These are phyloP conservation scores for Aspergillus affinis DNA, from an alignment of 495 filamentous ascomycete species.

Conservation along the genomic window DNA sequence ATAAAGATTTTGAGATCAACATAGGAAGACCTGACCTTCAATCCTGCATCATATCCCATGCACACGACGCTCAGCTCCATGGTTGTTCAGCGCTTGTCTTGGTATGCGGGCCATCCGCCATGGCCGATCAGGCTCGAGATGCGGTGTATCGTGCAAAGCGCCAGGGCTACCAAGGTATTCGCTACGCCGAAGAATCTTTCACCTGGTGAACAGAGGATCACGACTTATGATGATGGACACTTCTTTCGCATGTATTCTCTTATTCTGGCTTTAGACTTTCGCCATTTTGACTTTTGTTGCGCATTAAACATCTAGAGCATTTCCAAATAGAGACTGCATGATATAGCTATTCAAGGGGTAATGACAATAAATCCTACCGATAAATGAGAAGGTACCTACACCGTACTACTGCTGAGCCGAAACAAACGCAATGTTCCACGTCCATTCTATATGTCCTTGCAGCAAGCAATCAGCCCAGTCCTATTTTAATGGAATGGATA, in stretches of 20 bases:
- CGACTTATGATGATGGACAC: not conserved
- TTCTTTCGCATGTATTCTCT: not conserved
- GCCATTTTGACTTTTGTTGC: too few relatives aligned
- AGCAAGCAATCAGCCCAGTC: not conserved
- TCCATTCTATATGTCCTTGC: not conserved
- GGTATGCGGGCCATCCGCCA: constrained; percentile 48
- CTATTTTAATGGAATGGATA: not conserved
- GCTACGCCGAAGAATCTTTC: constrained; percentile 49
- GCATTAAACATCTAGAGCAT: too few relatives aligned
- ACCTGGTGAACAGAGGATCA: constrained; percentile 27
- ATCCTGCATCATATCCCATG: constrained; percentile 32
- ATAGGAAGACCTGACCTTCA: constrained; percentile 33
- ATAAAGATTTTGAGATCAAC: constrained; percentile 24
- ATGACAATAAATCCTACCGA: too few relatives aligned
- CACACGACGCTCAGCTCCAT: constrained; percentile 26
- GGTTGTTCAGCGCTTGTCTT: constrained; percentile 39
- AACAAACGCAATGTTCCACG: not conserved
- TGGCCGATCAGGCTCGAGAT: constrained; percentile 49
- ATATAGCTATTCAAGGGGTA: too few relatives aligned
- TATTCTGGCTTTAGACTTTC: not conserved
- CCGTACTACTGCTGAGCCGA: too few relatives aligned
- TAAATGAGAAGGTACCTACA: too few relatives aligned
- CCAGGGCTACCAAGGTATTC: constrained; percentile 32
- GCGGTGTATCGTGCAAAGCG: constrained; percentile 39
- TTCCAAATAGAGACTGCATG: too few relatives aligned